phyloP scores from a whole-genome alignment of 768 basidiomycete species.

The Leucocoprinus sp. region DNA sequence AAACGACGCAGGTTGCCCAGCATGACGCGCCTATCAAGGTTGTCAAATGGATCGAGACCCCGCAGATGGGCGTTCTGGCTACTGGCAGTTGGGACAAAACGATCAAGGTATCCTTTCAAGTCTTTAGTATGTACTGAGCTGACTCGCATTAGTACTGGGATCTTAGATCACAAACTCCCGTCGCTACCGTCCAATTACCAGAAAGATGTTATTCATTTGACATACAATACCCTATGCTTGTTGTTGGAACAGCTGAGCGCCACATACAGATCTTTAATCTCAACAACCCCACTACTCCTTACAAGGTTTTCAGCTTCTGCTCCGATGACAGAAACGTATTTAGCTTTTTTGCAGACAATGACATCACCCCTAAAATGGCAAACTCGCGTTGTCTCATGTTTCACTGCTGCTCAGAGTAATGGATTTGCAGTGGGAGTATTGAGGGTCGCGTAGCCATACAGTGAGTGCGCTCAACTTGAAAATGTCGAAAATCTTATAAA shows the following conservation, averaged over 20 bases:
- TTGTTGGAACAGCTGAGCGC: conserved; percentile 88
- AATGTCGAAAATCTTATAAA: background rate
- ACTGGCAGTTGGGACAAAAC: conserved; percentile 99
- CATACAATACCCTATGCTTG: conserved; percentile 73
- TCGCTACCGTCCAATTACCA: conserved; percentile 75
- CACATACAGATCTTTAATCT: conserved; percentile 89
- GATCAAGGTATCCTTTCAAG: conserved; percentile 56
- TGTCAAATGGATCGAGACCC: conserved; percentile 74
- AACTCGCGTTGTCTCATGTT: conserved; percentile 79
- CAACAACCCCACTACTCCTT: conserved; percentile 67
- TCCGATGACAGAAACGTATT: background rate
- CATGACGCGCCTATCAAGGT: conserved; percentile 87
- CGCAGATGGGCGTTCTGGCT: conserved; percentile 66
- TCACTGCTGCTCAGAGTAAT: conserved; percentile 54
- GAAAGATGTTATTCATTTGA: conserved; percentile 90
- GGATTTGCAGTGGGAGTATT: conserved; percentile 79
- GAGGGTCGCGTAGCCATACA: conserved; percentile 95
- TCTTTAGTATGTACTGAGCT: background rate
- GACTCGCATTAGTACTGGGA: conserved; percentile 76
- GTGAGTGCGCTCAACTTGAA: conserved; percentile 39
- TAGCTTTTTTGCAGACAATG: conserved; percentile 46
- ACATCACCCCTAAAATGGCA: conserved; percentile 90
- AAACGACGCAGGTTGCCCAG: conserved; percentile 74
- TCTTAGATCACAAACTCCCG: conserved; percentile 63
- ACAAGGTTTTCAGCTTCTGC: conserved; percentile 45